Percentiles rank a stretch among this genome's conserved stretches.
Evolutionary conservation across 1,284 basidiomycete species (phyloP).

Genomic region (Trichosporon coremiiforme): DNA sequence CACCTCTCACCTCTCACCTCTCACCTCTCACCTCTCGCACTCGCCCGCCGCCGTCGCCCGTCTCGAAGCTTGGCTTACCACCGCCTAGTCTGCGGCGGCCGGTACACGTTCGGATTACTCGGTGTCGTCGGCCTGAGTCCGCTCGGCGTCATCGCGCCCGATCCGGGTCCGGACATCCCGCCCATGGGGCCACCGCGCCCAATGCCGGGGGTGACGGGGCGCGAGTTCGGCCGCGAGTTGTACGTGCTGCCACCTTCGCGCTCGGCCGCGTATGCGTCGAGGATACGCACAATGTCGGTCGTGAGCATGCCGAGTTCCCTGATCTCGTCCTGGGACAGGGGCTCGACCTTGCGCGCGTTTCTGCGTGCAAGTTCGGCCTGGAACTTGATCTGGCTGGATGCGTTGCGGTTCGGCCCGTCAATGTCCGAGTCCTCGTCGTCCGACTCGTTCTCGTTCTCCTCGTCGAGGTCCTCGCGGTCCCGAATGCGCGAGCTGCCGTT

Average conservation of each 20-base stretch:
- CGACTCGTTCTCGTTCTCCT: constrained; percentile 59
- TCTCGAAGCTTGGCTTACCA: constrained; percentile 1
- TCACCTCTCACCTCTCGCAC: no score
- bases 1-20: no score
- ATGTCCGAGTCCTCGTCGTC: constrained; percentile 65
- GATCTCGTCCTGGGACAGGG: constrained; percentile 68
- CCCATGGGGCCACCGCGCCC: background rate
- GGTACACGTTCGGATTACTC: constrained; percentile 25
- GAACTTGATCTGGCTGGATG: constrained; percentile 20
- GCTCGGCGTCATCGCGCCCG: background rate
- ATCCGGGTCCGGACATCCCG: background rate
- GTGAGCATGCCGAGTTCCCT: constrained; percentile 74
- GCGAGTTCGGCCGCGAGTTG: constrained; percentile 29
- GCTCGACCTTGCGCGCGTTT: constrained; percentile 35
- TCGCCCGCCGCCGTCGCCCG: no score
- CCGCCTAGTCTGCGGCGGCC: constrained; percentile 21
- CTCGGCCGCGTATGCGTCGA: constrained; percentile 57
- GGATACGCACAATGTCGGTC: constrained; percentile 69
- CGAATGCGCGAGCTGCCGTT: constrained; percentile 35
- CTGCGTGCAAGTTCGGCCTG: constrained; percentile 29
- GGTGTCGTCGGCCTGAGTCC: constrained; percentile 15
- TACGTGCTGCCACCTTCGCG: constrained; percentile 41
- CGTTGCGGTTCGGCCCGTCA: constrained; percentile 29
- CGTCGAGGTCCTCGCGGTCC: constrained; percentile 42
- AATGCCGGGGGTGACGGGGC: constrained; percentile 3